A percentile compares a stretch with the other conserved stretches of the same genome.
phyloP scores from a whole-genome alignment of 1,284 basidiomycete genomes.

The Microbotryum scabiosae region DNA sequence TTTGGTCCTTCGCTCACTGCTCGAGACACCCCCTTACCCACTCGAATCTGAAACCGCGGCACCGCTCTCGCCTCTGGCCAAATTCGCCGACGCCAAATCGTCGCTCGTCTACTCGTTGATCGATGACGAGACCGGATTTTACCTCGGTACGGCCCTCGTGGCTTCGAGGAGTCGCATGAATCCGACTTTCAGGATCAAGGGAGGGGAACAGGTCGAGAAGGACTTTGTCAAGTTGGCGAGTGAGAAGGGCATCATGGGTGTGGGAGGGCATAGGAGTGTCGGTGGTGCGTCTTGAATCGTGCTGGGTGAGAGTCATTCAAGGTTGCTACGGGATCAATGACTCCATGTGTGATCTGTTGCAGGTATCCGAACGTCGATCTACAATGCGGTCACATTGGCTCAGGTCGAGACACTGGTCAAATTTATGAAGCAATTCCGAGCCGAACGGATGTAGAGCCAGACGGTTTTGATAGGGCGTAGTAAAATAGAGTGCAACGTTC shows the following conservation, averaged over 20 bases:
- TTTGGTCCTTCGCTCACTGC: slow-evolving; percentile 69
- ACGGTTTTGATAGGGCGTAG: too few species aligned
- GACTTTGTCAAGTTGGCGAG: slow-evolving; percentile 72
- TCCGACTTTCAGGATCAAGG: slow-evolving; percentile 65
- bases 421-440: slow-evolving; percentile 45
- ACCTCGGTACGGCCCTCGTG: slow-evolving; percentile 30
- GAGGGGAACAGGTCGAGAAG: slow-evolving; percentile 53
- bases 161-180: slow-evolving; percentile 65
- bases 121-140: slow-evolving; percentile 43
- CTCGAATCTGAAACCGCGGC: slow-evolving; percentile 48
- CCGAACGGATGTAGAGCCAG: neutral
- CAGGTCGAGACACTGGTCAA: slow-evolving; percentile 49
- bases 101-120: slow-evolving; percentile 64
- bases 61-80: slow-evolving; percentile 61
- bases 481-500: too few species aligned
- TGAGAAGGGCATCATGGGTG: slow-evolving; percentile 63
- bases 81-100: slow-evolving; percentile 62
- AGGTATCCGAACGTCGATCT: slow-evolving; percentile 82
- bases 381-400: slow-evolving; percentile 86
- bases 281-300: slow-evolving; percentile 46
- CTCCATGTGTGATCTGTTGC: slow-evolving; percentile 47
- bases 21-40: slow-evolving; percentile 33
- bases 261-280: slow-evolving; percentile 73
- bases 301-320: neutral
- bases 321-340: neutral